Percentiles rank a stretch among this genome's conserved stretches.
These are phyloP conservation scores for Ganoderma meredithae DNA, from an alignment of 1,284 basidiomycete genomes.

Conservation along the genomic window DNA sequence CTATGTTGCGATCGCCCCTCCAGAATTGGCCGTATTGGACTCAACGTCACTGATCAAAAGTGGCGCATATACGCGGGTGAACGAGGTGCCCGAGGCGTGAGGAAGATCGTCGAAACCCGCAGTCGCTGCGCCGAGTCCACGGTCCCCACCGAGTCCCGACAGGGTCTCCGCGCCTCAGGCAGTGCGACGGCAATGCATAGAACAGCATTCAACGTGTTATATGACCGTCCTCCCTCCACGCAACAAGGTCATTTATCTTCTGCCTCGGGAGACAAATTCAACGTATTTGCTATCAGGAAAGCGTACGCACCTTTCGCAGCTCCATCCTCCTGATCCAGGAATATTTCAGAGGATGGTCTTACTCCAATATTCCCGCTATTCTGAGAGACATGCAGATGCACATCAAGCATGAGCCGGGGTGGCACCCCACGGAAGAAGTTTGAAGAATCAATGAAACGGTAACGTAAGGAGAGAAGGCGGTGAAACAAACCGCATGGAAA, in stretches of 20 bases:
- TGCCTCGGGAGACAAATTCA: no score
- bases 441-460: not conserved
- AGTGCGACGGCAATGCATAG: slow-evolving; percentile 8
- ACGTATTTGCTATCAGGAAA: not conserved
- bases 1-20: slow-evolving; percentile 44
- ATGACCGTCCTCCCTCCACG: no score
- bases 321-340: slow-evolving; percentile 53
- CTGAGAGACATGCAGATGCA: slow-evolving; percentile 43
- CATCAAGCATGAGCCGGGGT: slow-evolving; percentile 7
- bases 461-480: slow-evolving; percentile 10
- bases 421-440: slow-evolving; percentile 10
- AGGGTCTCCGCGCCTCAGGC: slow-evolving; percentile 5
- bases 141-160: not conserved
- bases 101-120: slow-evolving; percentile 11
- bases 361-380: slow-evolving; percentile 65
- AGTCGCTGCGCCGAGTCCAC: slow-evolving; percentile 3
- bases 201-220: not conserved
- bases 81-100: slow-evolving; percentile 4
- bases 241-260: no score
- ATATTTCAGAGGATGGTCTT: slow-evolving; percentile 58
- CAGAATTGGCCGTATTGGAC: slow-evolving; percentile 49
- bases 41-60: slow-evolving; percentile 51
- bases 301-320: slow-evolving; percentile 50
- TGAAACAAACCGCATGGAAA: slow-evolving; percentile 54
- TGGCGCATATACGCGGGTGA: slow-evolving; percentile 17